Evolutionary conservation across 2,329 filamentous ascomycete genomes (phyloP).

Genomic region (Talaromyces sp.): DNA sequence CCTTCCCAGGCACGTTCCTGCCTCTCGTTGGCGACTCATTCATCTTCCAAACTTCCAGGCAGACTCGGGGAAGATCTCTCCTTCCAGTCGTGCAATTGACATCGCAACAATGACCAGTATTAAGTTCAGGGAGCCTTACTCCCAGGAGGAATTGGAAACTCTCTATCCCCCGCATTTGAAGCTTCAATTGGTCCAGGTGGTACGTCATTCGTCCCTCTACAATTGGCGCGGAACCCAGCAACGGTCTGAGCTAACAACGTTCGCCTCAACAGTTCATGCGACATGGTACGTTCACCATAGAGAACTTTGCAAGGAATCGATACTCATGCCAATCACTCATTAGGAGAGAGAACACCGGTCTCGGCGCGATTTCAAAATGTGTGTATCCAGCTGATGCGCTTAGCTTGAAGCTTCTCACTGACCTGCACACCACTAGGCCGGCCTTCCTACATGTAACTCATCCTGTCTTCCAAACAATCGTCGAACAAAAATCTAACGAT

Average conservation of each 20-base stretch:
- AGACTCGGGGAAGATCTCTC: neutral
- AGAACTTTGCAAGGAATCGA: neutral
- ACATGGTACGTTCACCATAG: constrained; percentile 53
- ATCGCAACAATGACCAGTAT: constrained; percentile 67
- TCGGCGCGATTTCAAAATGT: constrained; percentile 81
- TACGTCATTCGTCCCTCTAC: constrained; percentile 35
- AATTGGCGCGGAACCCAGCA: neutral
- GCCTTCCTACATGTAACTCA: constrained; percentile 46
- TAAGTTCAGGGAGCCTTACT: constrained; percentile 70
- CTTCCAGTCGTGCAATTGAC: neutral
- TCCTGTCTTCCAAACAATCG: constrained; percentile 2
- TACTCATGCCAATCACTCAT: neutral
- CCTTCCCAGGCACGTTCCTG: neutral
- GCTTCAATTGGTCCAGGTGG: constrained; percentile 84
- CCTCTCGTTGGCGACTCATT: neutral
- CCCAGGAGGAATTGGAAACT: constrained; percentile 69
- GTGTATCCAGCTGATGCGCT: constrained; percentile 18
- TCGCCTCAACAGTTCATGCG: constrained; percentile 56
- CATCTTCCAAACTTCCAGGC: neutral
- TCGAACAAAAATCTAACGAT: neutral
- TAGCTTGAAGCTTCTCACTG: constrained; percentile 19
- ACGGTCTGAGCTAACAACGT: neutral
- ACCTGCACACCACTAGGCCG: constrained; percentile 38
- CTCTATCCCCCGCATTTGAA: constrained; percentile 79
- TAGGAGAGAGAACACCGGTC: constrained; percentile 74